These are phyloP conservation scores for Lachnum nothofagi DNA, from an alignment of 2,329 filamentous ascomycete genomes.

Conservation along the genomic window DNA sequence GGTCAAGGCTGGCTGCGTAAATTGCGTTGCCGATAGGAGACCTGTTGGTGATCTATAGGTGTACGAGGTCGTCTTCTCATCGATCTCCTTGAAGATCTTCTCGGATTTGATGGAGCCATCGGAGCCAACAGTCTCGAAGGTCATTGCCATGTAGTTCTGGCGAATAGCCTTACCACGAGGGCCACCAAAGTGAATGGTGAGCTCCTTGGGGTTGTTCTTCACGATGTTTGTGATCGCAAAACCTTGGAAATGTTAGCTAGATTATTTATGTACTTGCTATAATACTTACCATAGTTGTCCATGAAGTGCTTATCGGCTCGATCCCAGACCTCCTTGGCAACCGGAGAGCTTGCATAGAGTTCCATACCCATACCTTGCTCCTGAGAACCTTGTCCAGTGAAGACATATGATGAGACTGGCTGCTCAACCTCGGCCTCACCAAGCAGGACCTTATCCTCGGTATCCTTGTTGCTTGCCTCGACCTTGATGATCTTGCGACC, in stretches of 20 bases:
- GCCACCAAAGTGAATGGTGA: constrained; percentile 96
- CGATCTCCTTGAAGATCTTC: constrained; percentile 98
- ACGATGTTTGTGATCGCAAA: constrained; percentile 99
- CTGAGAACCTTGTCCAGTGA: constrained; percentile 96
- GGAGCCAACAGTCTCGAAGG: constrained; percentile 91
- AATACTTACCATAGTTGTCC: constrained; percentile 83
- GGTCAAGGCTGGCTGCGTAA: constrained; percentile 94
- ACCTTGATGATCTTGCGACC: constrained; percentile 99
- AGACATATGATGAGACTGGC: constrained; percentile 92
- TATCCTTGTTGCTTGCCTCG: constrained; percentile 91
- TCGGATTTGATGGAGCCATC: constrained; percentile 95
- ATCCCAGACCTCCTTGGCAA: constrained; percentile 97
- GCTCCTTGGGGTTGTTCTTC: constrained; percentile 98
- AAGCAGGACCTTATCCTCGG: constrained; percentile 90
- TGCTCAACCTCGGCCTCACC: constrained; percentile 98
- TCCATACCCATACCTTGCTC: constrained; percentile 99
- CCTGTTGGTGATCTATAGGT: constrained; percentile 95
- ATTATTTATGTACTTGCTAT: background rate
- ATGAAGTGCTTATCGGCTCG: constrained; percentile 95
- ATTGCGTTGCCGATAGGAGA: constrained; percentile 92
- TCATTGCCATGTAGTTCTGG: constrained; percentile 99
- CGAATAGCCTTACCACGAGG: constrained; percentile 95
- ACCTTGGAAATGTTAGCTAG: constrained; percentile 43
- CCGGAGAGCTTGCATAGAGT: constrained; percentile 84
- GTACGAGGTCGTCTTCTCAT: constrained; percentile 88